Evolutionary conservation across 495 filamentous ascomycete genomes (phyloP).

Genomic region (Monascus purpureus): DNA sequence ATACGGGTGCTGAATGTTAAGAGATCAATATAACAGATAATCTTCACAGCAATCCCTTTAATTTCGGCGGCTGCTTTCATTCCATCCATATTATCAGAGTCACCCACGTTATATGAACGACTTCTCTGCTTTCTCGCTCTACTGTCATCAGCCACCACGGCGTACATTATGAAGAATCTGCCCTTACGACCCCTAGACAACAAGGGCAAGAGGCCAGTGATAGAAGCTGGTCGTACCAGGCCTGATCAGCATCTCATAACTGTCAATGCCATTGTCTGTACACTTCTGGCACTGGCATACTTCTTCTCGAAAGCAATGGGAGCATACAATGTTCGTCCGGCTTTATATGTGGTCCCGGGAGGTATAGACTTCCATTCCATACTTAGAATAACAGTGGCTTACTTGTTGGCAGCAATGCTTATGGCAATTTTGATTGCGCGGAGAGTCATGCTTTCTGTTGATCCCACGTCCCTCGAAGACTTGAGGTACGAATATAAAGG

Average conservation of each 20-base stretch:
- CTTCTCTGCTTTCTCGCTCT: constrained; percentile 41
- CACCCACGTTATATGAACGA: constrained; percentile 8
- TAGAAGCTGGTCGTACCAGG: constrained; percentile 2
- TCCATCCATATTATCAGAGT: constrained; percentile 27
- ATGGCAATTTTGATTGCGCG: constrained; percentile 19
- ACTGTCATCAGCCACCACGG: constrained; percentile 44
- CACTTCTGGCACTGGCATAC: constrained; percentile 13
- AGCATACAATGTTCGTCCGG: constrained; percentile 7
- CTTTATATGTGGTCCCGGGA: constrained; percentile 22
- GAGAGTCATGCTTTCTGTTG: constrained; percentile 29
- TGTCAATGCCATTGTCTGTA: constrained; percentile 13
- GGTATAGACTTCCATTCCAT: constrained; percentile 9
- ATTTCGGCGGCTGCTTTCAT: constrained; percentile 38
- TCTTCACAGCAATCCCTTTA: constrained; percentile 45
- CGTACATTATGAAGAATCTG: constrained; percentile 30
- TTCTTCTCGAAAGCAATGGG: constrained; percentile 4
- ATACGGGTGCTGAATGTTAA: not conserved
- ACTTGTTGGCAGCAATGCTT: constrained; percentile 20
- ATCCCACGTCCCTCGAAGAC: constrained; percentile 29
- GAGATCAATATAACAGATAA: constrained; percentile 16
- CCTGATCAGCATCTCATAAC: constrained; percentile 8
- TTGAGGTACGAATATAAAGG: constrained; percentile 40
- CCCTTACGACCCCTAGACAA: constrained; percentile 17
- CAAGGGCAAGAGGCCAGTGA: constrained; percentile 18
- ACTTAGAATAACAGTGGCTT: not conserved